Evolutionary conservation across 805 yeast genomes (phyloP).

Genomic region (Brettanomyces anomalus): DNA sequence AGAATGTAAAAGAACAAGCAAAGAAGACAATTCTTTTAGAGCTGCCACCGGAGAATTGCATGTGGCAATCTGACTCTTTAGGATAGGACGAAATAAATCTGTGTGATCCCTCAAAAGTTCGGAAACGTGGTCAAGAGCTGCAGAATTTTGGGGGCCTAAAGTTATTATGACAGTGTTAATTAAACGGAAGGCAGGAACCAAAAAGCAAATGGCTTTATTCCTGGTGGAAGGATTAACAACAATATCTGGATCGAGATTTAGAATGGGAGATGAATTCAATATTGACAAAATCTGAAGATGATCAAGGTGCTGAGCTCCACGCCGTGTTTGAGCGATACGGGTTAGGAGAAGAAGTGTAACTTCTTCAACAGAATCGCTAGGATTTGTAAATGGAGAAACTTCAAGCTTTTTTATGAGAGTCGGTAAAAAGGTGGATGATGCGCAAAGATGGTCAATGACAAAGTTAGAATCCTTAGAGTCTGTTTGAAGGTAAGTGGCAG

Average conservation of each 20-base stretch:
- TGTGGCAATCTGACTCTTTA: slow-evolving; percentile 24
- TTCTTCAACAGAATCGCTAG: slow-evolving; percentile 72
- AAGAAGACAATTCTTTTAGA: too few species aligned
- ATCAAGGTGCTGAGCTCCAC: slow-evolving; percentile 69
- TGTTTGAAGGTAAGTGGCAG: slow-evolving; percentile 41
- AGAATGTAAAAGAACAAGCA: too few species aligned
- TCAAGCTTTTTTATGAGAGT: slow-evolving; percentile 53
- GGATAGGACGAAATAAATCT: slow-evolving; percentile 45
- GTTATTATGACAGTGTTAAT: slow-evolving; percentile 59
- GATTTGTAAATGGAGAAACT: slow-evolving; percentile 44
- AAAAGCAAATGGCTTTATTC: slow-evolving; percentile 45
- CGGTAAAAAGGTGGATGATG: slow-evolving; percentile 50
- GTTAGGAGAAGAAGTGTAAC: slow-evolving; percentile 60
- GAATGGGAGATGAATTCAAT: slow-evolving; percentile 45
- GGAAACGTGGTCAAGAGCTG: slow-evolving; percentile 45
- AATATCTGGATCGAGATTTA: slow-evolving; percentile 69
- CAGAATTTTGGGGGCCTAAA: slow-evolving; percentile 66
- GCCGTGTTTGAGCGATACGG: slow-evolving; percentile 65
- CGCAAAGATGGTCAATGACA: slow-evolving; percentile 50
- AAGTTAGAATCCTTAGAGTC: slow-evolving; percentile 41
- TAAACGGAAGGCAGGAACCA: slow-evolving; percentile 68
- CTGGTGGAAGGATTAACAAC: slow-evolving; percentile 38
- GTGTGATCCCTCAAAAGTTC: slow-evolving; percentile 43
- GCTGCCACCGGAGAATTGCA: too few species aligned
- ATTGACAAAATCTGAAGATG: slow-evolving; percentile 65